Base-by-base conservation (phyloP, 1,139 yeast species). In the Suhomyces guaymorum region DNA sequence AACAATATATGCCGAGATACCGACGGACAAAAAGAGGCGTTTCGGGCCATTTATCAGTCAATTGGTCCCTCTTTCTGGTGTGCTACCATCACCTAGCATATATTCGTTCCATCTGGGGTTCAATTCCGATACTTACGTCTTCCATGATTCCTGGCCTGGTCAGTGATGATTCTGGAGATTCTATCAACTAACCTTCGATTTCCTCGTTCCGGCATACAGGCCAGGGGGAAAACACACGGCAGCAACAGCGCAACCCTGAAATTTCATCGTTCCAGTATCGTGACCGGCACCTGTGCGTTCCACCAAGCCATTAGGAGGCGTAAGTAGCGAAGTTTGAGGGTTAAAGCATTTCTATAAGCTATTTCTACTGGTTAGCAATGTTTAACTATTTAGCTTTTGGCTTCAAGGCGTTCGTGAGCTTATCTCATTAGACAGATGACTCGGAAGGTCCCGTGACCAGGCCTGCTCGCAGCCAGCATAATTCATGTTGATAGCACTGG, bases 121-220 rank as follows among this genome's bases (percentile, higher is more conserved):
- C n/a, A n/a, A n/a, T n/a, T n/a, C n/a, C n/a, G 19, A 17, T 33
- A 33, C 37, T n/a, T 33, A 33, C 37, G 14, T 33, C 32, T 33
- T 31, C 29, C 37, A 33, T 33, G 33, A 22, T 33, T 8, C n/a
- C 19, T 23, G 27, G 21, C 12, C 10, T 9, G 26, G 25, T 5
- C 8, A 8, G 8, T 6, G 19, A 17, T 17, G 19, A 17, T 17
- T 6, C 19, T 17, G 19, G 19, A 6, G 5, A 17, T 17, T 5
- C 19, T 17, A 8, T 6, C 7, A 6, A 6, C 5, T 17, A 17
- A 17, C 8, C 19, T 17, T 17, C 19, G 19, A 17, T 17, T 17
- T 8, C 5, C 19, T 6, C 19, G 7, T 8, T 28, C 34, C 35
- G 35, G 33, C 31, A 30, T 25, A 33, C 16, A 19, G 31, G 24